These are phyloP conservation scores for Xylaria venustula DNA, from an alignment of 495 filamentous ascomycete species.

Conservation along the genomic window DNA sequence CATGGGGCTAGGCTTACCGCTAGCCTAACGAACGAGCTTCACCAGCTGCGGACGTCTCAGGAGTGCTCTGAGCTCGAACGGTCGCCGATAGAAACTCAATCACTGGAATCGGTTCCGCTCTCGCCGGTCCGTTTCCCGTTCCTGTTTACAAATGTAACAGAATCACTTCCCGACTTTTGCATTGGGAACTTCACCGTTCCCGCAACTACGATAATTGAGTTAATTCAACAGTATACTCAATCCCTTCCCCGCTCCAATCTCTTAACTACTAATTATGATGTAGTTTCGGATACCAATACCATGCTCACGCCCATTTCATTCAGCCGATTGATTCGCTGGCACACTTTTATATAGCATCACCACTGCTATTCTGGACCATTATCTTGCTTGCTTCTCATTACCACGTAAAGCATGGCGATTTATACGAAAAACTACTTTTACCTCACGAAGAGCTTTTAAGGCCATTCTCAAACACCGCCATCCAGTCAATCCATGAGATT, in stretches of 20 bases:
- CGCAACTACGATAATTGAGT: neutral
- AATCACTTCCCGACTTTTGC: neutral
- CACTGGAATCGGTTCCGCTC: neutral
- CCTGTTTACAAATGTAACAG: conserved; percentile 1
- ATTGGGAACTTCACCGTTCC: neutral
- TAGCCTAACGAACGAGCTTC: conserved; percentile 7
- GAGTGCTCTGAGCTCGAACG: neutral
- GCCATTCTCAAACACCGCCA: conserved; percentile 1
- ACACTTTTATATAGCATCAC: neutral
- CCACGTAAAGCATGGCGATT: neutral
- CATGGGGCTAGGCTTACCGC: conserved; percentile 7
- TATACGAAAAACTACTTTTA: neutral
- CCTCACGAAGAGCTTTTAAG: neutral
- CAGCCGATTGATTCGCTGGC: neutral
- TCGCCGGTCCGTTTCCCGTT: neutral
- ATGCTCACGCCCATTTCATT: neutral
- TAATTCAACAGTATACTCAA: conserved; percentile 6
- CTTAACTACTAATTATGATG: neutral
- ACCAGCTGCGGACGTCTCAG: conserved; percentile 7
- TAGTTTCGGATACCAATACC: conserved; percentile 2
- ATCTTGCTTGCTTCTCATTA: neutral
- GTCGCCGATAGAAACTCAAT: neutral
- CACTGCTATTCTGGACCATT: conserved; percentile 7
- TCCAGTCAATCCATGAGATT: conserved; percentile 7
- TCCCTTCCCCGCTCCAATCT: neutral